phyloP scores from a whole-genome alignment of 345 rosid species.

The Clarkia xantiana region DNA sequence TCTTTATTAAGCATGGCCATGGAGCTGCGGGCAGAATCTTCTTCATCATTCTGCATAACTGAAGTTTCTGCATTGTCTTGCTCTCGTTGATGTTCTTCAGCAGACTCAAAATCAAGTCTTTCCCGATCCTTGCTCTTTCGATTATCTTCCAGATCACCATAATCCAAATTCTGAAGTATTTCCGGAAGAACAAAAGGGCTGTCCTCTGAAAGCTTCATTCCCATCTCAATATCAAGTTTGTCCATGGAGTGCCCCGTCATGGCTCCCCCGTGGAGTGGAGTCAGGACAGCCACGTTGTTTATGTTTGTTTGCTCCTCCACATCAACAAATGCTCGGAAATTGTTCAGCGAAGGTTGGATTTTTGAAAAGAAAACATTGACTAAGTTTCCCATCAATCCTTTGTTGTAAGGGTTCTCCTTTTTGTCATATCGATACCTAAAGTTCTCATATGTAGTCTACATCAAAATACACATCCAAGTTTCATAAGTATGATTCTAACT shows the following conservation, averaged over 20 bases:
- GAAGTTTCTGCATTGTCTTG: constrained; percentile 1
- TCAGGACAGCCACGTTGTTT: constrained; percentile 20
- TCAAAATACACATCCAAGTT: constrained; percentile 6
- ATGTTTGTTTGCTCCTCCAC: constrained; percentile 38
- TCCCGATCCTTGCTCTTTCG: constrained; percentile 25
- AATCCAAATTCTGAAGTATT: constrained; percentile 31
- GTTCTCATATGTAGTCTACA: constrained; percentile 93
- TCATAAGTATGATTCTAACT: background rate
- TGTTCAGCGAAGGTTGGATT: constrained; percentile 66
- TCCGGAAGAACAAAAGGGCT: constrained; percentile 41
- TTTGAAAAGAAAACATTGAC: constrained; percentile 44
- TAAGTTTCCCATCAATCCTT: constrained; percentile 37
- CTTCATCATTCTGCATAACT: constrained; percentile 4
- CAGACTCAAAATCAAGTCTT: background rate
- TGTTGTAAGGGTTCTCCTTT: constrained; percentile 71
- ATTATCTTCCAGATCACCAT: constrained; percentile 26
- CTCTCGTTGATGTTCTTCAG: background rate
- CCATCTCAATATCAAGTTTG: constrained; percentile 61
- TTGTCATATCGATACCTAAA: constrained; percentile 79
- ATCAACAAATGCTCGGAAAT: constrained; percentile 51
- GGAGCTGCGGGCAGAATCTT: constrained; percentile 16
- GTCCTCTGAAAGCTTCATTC: constrained; percentile 28
- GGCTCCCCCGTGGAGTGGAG: constrained; percentile 35
- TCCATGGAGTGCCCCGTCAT: constrained; percentile 30
- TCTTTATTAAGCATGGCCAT: constrained; percentile 5